A percentile compares a stretch with the other conserved stretches of the same genome.
Conservation (phyloP, 208 protist genomes). For the Wallacemonas sp. region DNA sequence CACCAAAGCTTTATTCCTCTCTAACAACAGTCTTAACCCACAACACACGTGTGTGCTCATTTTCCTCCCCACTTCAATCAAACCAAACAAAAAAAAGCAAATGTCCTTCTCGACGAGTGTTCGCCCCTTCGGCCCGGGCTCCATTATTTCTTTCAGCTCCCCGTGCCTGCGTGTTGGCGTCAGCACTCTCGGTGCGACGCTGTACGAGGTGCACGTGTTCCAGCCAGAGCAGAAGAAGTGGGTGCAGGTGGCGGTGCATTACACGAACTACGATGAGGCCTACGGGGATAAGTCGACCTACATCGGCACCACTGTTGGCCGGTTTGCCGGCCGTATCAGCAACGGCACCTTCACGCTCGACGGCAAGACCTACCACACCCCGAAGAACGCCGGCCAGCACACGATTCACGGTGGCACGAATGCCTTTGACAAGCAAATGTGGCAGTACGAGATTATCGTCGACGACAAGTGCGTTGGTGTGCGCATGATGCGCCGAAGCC, state of each 20-base stretch:
- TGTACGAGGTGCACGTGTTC: conserved; percentile 44
- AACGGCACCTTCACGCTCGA: conserved; percentile 46
- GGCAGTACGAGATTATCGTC: conserved; percentile 24
- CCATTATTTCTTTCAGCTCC: conserved; percentile 37
- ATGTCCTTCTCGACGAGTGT: conserved; percentile 31
- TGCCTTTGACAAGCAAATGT: conserved; percentile 64
- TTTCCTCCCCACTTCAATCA: neutral
- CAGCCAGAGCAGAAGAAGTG: conserved; percentile 18
- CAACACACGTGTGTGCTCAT: no score
- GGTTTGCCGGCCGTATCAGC: conserved; percentile 57
- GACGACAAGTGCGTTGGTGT: conserved; percentile 16
- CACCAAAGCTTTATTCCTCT: neutral
- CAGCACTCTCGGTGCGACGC: conserved; percentile 48
- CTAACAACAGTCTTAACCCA: neutral
- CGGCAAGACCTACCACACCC: conserved; percentile 28
- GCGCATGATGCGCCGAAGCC: conserved; percentile 17
- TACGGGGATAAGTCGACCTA: conserved; percentile 31
- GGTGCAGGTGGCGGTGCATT: conserved; percentile 61
- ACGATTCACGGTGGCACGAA: conserved; percentile 56
- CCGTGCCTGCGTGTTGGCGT: conserved; percentile 34
- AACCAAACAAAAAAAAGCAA: conserved; percentile 13
- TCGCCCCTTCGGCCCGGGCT: conserved; percentile 35
- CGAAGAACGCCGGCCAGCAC: conserved; percentile 24
- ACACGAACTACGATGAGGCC: conserved; percentile 46
- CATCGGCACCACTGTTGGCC: conserved; percentile 62